Percentiles rank a stretch among this genome's conserved stretches.
These are phyloP conservation scores for Nicotiana tomentosiformis DNA, from an alignment of 257 asterid genomes.

Conservation along the genomic window DNA sequence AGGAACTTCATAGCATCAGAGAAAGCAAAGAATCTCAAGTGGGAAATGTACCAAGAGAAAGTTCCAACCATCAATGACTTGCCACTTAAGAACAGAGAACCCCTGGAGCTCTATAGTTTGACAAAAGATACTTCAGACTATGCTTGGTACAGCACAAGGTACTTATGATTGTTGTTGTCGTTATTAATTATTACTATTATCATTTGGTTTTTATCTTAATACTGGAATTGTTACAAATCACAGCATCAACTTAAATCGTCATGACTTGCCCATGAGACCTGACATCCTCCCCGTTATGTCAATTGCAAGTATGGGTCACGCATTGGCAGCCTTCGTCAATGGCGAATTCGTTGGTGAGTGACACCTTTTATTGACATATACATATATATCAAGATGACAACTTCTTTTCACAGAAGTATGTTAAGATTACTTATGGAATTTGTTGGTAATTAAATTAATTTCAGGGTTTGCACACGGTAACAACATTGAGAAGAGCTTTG, in stretches of 20 bases:
- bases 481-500: slow-evolving; percentile 74
- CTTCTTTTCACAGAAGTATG: not conserved
- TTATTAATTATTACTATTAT: not conserved
- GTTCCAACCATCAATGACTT: slow-evolving; percentile 40
- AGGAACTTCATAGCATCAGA: slow-evolving; percentile 45
- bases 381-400: too few relatives aligned
- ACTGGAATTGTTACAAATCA: not conserved
- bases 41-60: slow-evolving; percentile 64
- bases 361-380: too few relatives aligned
- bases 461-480: slow-evolving; percentile 82
- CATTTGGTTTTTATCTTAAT: not conserved
- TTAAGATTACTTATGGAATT: too few relatives aligned
- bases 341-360: slow-evolving; percentile 56
- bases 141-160: slow-evolving; percentile 95
- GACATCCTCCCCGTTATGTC: slow-evolving; percentile 62
- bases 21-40: slow-evolving; percentile 34
- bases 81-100: slow-evolving; percentile 33
- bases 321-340: slow-evolving; percentile 62
- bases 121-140: slow-evolving; percentile 70
- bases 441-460: not conserved
- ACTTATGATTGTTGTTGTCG: not conserved
- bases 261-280: slow-evolving; percentile 75
- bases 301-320: slow-evolving; percentile 86
- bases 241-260: slow-evolving; percentile 46
- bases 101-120: slow-evolving; percentile 56